Percentiles rank a stretch among this genome's conserved stretches.
phyloP scores from a whole-genome alignment of 352 stramenopile genomes.

The Aphanomyces euteiches region DNA sequence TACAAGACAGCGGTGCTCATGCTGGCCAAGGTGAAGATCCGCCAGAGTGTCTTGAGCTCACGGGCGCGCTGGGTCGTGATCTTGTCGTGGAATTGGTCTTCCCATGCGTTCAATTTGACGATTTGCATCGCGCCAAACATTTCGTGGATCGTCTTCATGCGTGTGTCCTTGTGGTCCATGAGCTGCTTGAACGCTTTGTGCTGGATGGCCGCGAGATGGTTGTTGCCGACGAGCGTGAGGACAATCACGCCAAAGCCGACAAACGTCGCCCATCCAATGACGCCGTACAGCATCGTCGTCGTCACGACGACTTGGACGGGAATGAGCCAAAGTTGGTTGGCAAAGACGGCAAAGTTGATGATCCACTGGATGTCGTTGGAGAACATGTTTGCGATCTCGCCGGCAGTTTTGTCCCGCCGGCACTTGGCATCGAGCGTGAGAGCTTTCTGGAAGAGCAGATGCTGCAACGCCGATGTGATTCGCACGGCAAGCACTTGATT shows the following conservation, averaged over 20 bases:
- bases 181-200: constrained; percentile 56
- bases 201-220: constrained; percentile 46
- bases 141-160: constrained; percentile 89
- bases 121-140: constrained; percentile 89
- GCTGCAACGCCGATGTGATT: background rate
- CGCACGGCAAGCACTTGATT: background rate
- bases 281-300: constrained; percentile 41
- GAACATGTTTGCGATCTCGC: constrained; percentile 44
- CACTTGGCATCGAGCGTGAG: background rate
- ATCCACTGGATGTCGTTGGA: constrained; percentile 38
- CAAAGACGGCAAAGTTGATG: constrained; percentile 36
- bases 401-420: background rate
- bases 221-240: constrained; percentile 39
- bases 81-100: constrained; percentile 51
- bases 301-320: constrained; percentile 40
- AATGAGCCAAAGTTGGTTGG: constrained; percentile 48
- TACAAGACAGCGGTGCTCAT: constrained; percentile 37
- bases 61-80: constrained; percentile 12
- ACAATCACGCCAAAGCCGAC: constrained; percentile 41
- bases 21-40: constrained; percentile 47
- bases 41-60: constrained; percentile 53
- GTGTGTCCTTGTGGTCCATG: constrained; percentile 80
- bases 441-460: background rate
- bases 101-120: constrained; percentile 96
- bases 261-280: constrained; percentile 40